phyloP scores from a whole-genome alignment of 2,329 filamentous ascomycete genomes.

The Atkinsonella texensis region DNA sequence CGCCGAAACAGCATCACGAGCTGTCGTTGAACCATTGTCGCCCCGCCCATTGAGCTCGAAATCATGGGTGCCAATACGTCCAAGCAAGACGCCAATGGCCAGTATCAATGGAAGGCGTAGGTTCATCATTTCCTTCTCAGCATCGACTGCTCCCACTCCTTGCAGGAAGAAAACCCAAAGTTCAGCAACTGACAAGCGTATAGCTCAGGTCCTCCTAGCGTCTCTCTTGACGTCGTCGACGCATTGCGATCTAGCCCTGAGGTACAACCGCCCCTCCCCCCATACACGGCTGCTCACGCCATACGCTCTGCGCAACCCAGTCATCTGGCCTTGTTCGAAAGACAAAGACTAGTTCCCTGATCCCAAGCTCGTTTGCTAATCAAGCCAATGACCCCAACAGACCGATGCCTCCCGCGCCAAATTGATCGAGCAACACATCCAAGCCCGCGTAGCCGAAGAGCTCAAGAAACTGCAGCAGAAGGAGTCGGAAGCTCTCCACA shows the following conservation, averaged over 20 bases:
- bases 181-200: neutral
- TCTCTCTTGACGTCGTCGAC: constrained; percentile 75
- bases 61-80: constrained; percentile 47
- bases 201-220: constrained; percentile 34
- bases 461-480: constrained; percentile 66
- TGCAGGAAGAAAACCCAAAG: neutral
- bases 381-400: constrained; percentile 33
- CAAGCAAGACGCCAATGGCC: constrained; percentile 28
- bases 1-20: constrained; percentile 15
- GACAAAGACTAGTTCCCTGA: neutral
- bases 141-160: neutral
- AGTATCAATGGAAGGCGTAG: constrained; percentile 44
- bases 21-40: constrained; percentile 16
- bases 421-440: constrained; percentile 75
- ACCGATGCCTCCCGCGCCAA: constrained; percentile 80
- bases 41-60: constrained; percentile 24
- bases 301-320: neutral
- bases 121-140: constrained; percentile 14
- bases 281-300: neutral
- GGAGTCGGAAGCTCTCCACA: constrained; percentile 56
- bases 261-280: constrained; percentile 49
- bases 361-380: constrained; percentile 6
- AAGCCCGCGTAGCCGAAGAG: constrained; percentile 74
- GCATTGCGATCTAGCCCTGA: constrained; percentile 74
- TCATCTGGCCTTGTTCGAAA: neutral